phyloP scores from a whole-genome alignment of 306 rosid genomes.

The Begonia masoniana region DNA sequence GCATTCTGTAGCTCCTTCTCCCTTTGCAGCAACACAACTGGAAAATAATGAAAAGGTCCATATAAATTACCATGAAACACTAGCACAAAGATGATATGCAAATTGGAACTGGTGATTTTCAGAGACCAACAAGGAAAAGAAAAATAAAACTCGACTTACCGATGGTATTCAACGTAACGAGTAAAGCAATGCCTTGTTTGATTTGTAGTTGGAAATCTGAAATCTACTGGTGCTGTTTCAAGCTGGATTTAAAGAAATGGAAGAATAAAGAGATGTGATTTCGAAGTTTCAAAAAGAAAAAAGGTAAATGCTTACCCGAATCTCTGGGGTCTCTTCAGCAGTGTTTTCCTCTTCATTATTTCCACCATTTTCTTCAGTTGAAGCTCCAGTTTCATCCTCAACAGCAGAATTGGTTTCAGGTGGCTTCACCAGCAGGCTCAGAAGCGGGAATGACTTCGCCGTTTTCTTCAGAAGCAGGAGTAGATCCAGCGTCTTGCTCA shows the following conservation, averaged over 20 bases:
- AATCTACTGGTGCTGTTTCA: constrained; percentile 83
- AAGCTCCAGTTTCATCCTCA: constrained; percentile 15
- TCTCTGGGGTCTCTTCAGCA: constrained; percentile 50
- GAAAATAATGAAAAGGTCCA: constrained; percentile 6
- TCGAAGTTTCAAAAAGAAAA: not conserved
- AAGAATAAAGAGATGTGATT: not conserved
- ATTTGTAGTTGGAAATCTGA: constrained; percentile 88
- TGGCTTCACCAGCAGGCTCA: constrained; percentile 13
- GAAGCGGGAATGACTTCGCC: constrained; percentile 23
- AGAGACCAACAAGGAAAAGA: not conserved
- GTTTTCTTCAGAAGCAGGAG: constrained; percentile 21
- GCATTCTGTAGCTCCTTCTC: constrained; percentile 72
- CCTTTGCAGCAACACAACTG: constrained; percentile 75
- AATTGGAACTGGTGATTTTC: not conserved
- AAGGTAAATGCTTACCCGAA: constrained; percentile 26
- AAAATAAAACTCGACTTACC: constrained; percentile 25
- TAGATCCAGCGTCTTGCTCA: constrained; percentile 14
- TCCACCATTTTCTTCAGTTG: constrained; percentile 34
- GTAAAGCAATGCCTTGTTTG: constrained; percentile 95
- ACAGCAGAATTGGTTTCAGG: constrained; percentile 16
- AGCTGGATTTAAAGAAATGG: constrained; percentile 32
- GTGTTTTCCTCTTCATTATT: constrained; percentile 33
- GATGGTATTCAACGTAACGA: constrained; percentile 69
- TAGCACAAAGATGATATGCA: not conserved
- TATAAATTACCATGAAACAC: not conserved